Evolutionary conservation across 1,284 basidiomycete species (phyloP), one percentile per base, ranked within the genome.

Genomic region (Dichomitus squalens): DNA sequence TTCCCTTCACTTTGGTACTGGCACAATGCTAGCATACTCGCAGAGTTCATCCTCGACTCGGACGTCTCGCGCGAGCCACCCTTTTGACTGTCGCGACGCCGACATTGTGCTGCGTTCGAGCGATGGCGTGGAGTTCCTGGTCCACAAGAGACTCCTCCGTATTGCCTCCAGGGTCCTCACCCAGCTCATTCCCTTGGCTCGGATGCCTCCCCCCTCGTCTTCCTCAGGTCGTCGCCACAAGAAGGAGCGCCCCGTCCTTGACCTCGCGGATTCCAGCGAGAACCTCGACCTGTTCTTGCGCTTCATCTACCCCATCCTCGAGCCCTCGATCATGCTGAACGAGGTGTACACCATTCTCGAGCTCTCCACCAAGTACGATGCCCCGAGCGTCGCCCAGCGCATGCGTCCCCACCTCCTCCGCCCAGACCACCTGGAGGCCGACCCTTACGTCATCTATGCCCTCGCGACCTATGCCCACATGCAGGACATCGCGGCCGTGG

Each of bases 401-500:
- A 44, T 64, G 52, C 51, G 53, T 6, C 20, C 39, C 18, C 41
- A 53, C 35, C 52, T 56, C 27, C 67, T 73, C 49, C 34, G 73
- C 25, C 58, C 66, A 23, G 61, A 65, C 16, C 40, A 59, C 39
- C 49, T 63, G 31, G 55, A 59, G n/a, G n/a, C 21, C 16, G 68
- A 75, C 18, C 68, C 78, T 0, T 50, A 74, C n/a, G 66, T 64
- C 16, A 53, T 73, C 3, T 76, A 75, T 53, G 70, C 72, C 7
- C 67, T 78, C 41, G 73, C 74, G 7, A 51, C 51, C 51, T 49
- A 18, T 18, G 59, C 53, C 2, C 51, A 48, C 23, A 38, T 64
- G 27, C 16, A 39, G 27, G 52, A 55, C 48, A 52, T 57, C 40
- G 58, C 58, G 2, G 46, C 31, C 25, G 23, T 40, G 25, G 63